These are phyloP conservation scores for Globisporangium yorkense DNA, from an alignment of 352 stramenopile species.

Conservation along the genomic window DNA sequence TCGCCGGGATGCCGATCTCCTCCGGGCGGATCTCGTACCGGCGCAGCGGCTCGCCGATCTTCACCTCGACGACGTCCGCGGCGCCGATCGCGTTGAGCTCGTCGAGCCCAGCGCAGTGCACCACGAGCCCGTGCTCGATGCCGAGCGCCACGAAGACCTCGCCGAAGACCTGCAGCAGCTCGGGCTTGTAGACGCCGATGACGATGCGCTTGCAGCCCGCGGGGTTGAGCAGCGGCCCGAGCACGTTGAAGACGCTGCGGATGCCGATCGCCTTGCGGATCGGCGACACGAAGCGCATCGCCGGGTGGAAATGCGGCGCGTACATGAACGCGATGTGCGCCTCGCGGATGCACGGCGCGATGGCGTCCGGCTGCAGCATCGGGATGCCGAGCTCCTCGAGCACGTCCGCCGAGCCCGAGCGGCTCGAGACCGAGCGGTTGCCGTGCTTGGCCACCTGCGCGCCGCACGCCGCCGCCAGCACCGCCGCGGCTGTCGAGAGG, in stretches of 20 bases:
- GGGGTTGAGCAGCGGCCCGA: conserved; percentile 97
- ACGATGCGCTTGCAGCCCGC: conserved; percentile 92
- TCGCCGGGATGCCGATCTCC: conserved; percentile 87
- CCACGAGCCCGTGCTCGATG: conserved; percentile 97
- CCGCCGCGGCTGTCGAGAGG: conserved; percentile 93
- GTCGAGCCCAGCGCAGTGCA: conserved; percentile 98
- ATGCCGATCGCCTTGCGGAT: conserved; percentile 96
- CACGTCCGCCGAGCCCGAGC: conserved; percentile 95
- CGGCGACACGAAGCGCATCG: conserved; percentile 94
- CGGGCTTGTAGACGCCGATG: conserved; percentile 98
- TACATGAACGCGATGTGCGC: conserved; percentile 97
- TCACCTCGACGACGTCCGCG: conserved; percentile 79
- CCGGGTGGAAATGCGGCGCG: conserved; percentile 95
- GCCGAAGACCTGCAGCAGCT: conserved; percentile 86
- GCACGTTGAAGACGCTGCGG: conserved; percentile 97
- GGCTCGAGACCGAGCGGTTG: conserved; percentile 94
- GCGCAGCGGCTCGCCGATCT: conserved; percentile 31
- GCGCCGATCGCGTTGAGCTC: conserved; percentile 96
- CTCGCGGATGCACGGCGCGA: conserved; percentile 90
- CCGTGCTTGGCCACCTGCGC: conserved; percentile 95
- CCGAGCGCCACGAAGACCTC: conserved; percentile 85
- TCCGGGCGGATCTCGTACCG: conserved; percentile 43
- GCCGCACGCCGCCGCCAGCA: conserved; percentile 93
- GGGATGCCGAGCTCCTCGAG: conserved; percentile 95
- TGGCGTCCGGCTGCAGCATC: conserved; percentile 89